Conservation (phyloP, 202 grass and related monocot genomes). For the Digitaria exilis region DNA sequence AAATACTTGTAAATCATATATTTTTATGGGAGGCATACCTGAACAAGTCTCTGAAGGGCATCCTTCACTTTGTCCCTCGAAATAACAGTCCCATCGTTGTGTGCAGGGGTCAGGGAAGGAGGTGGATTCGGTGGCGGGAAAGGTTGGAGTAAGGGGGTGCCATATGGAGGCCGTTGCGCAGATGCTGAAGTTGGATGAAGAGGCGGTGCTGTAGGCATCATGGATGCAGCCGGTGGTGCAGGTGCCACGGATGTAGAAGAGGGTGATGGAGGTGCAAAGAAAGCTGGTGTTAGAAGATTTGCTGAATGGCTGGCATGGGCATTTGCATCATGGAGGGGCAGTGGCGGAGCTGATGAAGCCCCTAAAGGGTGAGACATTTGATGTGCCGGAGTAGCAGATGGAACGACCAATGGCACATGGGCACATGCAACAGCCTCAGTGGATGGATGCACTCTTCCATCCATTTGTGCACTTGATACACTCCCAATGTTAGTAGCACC, state of each 20-base stretch:
- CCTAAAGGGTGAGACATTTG: conserved; percentile 47
- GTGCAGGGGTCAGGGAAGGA: conserved; percentile 61
- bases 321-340: conserved; percentile 52
- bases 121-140: conserved; percentile 75
- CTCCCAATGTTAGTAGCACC: conserved; percentile 50
- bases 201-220: conserved; percentile 53
- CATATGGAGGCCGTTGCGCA: conserved; percentile 51
- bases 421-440: conserved; percentile 42
- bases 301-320: conserved; percentile 32
- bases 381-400: conserved; percentile 46
- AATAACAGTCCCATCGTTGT: conserved; percentile 53
- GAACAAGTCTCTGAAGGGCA: conserved; percentile 71
- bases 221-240: conserved; percentile 36
- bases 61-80: conserved; percentile 80
- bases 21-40: conserved; percentile 53
- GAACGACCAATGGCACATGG: conserved; percentile 35
- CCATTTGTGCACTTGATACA: conserved; percentile 43
- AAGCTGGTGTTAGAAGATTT: conserved; percentile 71
- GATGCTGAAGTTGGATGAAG: conserved; percentile 46
- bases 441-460: conserved; percentile 42
- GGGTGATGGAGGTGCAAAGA: conserved; percentile 63
- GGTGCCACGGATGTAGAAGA: conserved; percentile 47
- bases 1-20: not conserved
- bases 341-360: conserved; percentile 54
- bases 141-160: conserved; percentile 70